These are phyloP conservation scores for Mycena leptocephala DNA, from an alignment of 768 basidiomycete species.

Conservation along the genomic window DNA sequence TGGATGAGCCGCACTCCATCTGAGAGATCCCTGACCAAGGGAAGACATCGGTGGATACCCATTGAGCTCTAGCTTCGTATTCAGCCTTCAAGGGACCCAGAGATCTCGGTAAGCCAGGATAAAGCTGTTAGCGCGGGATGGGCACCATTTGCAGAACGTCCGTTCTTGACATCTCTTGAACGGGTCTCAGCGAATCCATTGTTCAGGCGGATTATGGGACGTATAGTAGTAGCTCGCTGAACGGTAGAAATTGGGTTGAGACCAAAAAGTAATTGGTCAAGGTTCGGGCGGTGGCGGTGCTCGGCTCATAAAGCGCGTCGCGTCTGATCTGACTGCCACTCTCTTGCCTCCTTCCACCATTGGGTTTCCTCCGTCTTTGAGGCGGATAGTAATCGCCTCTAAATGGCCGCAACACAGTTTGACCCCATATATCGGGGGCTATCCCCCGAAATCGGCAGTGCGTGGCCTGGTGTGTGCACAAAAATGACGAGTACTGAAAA, in stretches of 20 bases:
- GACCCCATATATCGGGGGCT: slow-evolving; percentile 88
- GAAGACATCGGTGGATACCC: slow-evolving; percentile 92
- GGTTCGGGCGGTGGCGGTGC: background rate
- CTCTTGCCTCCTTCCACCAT: slow-evolving; percentile 28
- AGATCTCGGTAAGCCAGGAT: slow-evolving; percentile 15
- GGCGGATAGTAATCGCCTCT: background rate
- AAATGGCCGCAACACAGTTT: slow-evolving; percentile 83
- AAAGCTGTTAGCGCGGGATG: slow-evolving; percentile 8
- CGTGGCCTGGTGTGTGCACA: slow-evolving; percentile 51
- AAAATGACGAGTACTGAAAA: slow-evolving; percentile 23
- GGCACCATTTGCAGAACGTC: slow-evolving; percentile 94
- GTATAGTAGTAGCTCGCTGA: slow-evolving; percentile 13
- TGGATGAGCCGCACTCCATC: slow-evolving; percentile 98
- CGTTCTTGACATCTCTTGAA: slow-evolving; percentile 80
- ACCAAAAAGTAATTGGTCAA: slow-evolving; percentile 18
- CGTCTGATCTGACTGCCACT: background rate
- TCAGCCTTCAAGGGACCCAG: slow-evolving; percentile 76
- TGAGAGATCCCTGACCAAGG: slow-evolving; percentile 90
- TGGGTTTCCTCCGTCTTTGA: slow-evolving; percentile 27
- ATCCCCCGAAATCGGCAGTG: slow-evolving; percentile 85
- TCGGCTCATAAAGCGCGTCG: slow-evolving; percentile 54
- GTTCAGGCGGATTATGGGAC: slow-evolving; percentile 11
- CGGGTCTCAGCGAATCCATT: slow-evolving; percentile 74
- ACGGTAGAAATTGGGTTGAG: slow-evolving; percentile 9
- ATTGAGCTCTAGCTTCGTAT: slow-evolving; percentile 92